Evolutionary conservation across 1,284 basidiomycete genomes (phyloP).

Genomic region (Taiwanofungus camphoratus): DNA sequence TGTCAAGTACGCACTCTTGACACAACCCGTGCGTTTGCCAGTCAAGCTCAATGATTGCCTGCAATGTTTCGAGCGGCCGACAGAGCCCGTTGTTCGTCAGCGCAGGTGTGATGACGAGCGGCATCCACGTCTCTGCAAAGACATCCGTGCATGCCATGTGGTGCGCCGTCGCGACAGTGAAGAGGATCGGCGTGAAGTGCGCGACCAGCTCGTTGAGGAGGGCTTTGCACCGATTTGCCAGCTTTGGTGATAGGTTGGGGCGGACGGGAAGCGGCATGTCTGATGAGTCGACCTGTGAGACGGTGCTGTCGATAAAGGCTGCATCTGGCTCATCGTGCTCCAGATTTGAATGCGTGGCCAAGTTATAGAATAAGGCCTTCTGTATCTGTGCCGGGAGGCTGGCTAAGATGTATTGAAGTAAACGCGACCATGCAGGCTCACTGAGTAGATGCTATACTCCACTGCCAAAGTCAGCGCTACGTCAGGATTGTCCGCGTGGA

Average conservation of each 20-base stretch:
- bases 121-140: constrained; percentile 66
- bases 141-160: constrained; percentile 71
- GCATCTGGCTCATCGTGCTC: constrained; percentile 30
- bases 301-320: neutral
- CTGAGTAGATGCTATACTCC: constrained; percentile 37
- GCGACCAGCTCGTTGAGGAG: constrained; percentile 40
- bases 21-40: constrained; percentile 59
- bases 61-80: constrained; percentile 62
- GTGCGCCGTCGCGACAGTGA: constrained; percentile 58
- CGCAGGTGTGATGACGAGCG: constrained; percentile 57
- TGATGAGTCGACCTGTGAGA: neutral
- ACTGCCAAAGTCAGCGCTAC: constrained; percentile 46
- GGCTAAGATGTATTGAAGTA: neutral
- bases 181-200: constrained; percentile 65
- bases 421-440: constrained; percentile 26
- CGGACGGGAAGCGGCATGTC: constrained; percentile 2
- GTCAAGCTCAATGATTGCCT: constrained; percentile 47
- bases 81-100: constrained; percentile 50
- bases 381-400: constrained; percentile 37
- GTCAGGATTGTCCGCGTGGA: constrained; percentile 32
- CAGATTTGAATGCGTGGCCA: constrained; percentile 51
- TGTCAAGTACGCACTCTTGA: constrained; percentile 48
- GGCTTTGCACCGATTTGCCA: constrained; percentile 23
- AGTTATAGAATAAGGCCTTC: constrained; percentile 55
- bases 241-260: constrained; percentile 18